Evolutionary conservation across 441 rosid species (phyloP).

Genomic region (Mallotus japonicus): DNA sequence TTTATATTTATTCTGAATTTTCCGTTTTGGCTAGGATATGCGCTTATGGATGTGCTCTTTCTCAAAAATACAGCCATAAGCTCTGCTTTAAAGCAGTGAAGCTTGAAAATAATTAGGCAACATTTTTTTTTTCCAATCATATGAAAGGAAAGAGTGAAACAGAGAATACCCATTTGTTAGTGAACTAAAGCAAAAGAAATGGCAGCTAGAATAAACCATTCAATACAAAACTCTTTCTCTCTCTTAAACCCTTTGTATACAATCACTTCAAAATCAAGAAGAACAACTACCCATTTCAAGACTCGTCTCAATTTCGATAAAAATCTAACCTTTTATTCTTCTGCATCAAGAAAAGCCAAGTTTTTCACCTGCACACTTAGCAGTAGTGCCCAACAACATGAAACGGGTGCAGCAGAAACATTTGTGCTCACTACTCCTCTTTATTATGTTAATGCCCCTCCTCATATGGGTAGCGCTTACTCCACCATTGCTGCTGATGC

Average conservation of each 20-base stretch:
- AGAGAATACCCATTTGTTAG: neutral
- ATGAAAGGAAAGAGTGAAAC: neutral
- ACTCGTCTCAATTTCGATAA: slow-evolving; percentile 40
- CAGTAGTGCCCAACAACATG: slow-evolving; percentile 11
- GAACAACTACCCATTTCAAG: slow-evolving; percentile 31
- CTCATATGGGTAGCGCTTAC: slow-evolving; percentile 99
- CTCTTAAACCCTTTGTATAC: slow-evolving; percentile 48
- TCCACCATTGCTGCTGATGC: slow-evolving; percentile 96
- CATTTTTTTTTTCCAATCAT: neutral
- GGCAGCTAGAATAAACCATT: slow-evolving; percentile 64
- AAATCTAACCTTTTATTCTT: slow-evolving; percentile 34
- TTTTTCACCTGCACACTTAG: slow-evolving; percentile 47
- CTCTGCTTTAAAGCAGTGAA: no score
- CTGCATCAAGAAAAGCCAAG: slow-evolving; percentile 35
- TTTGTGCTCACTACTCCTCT: slow-evolving; percentile 93
- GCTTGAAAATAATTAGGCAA: no score
- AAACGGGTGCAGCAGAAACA: slow-evolving; percentile 36
- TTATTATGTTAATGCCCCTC: slow-evolving; percentile 98
- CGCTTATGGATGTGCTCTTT: no score
- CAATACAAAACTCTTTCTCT: slow-evolving; percentile 55
- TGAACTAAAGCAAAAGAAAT: slow-evolving; percentile 27
- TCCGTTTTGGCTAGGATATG: no score
- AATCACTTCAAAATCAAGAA: slow-evolving; percentile 27
- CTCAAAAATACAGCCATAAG: no score
- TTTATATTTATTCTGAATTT: no score